Conservation (phyloP, 306 rosid genomes). For the Dryas octopetala region DNA sequence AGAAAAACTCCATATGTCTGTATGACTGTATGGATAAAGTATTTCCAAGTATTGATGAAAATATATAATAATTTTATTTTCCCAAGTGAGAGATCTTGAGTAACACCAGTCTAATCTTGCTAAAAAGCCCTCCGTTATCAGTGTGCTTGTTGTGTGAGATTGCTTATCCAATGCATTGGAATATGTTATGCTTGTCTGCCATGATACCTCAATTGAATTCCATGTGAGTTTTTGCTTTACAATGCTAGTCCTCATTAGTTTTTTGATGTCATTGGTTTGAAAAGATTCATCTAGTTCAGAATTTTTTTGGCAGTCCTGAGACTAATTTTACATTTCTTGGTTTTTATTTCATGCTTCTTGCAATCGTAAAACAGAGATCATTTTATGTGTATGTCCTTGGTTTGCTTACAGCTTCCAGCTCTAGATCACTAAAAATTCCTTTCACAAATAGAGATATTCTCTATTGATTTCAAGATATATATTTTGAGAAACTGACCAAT, state of each 20-base stretch:
- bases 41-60: not conserved
- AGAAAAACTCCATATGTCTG: not conserved
- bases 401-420: not conserved
- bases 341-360: not conserved
- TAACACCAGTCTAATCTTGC: not conserved
- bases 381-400: not conserved
- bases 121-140: not conserved
- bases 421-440: no score
- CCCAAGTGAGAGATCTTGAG: not conserved
- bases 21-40: not conserved
- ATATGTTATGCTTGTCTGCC: no score
- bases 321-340: not conserved
- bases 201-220: no score
- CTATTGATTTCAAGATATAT: no score
- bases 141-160: not conserved
- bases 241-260: no score
- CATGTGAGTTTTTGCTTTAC: no score
- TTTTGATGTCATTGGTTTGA: no score
- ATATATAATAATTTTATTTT: not conserved
- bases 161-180: no score
- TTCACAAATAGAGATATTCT: no score
- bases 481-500: not conserved
- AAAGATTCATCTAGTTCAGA: no score
- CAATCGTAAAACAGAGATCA: not conserved
- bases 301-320: not conserved